phyloP scores from a whole-genome alignment of 2,329 filamentous ascomycete species.

The Arthrobotrys conoides region DNA sequence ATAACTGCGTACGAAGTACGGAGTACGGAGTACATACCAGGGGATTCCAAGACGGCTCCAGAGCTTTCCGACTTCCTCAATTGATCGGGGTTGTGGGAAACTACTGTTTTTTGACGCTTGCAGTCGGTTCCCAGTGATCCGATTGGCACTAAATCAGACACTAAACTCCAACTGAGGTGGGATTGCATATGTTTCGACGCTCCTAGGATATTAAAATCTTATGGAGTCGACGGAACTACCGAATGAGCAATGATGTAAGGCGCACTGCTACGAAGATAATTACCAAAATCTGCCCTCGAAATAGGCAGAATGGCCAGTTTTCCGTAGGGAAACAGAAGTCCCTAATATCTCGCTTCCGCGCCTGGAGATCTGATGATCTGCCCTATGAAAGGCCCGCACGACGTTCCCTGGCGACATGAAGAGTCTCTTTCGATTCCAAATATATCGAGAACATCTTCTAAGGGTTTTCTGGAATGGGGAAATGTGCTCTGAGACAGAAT shows the following conservation, averaged over 20 bases:
- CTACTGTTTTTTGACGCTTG: conserved; percentile 9
- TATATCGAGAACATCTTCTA: background rate
- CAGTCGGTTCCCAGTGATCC: conserved; percentile 29
- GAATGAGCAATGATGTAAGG: conserved; percentile 38
- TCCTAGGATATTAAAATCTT: conserved; percentile 6
- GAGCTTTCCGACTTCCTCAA: conserved; percentile 34
- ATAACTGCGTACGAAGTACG: conserved; percentile 17
- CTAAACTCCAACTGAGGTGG: conserved; percentile 4
- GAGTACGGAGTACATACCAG: conserved; percentile 1
- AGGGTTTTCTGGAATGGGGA: background rate
- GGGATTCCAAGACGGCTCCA: conserved; percentile 11
- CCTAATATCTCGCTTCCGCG: background rate
- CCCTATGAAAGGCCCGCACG: background rate
- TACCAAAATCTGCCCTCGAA: background rate
- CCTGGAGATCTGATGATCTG: background rate
- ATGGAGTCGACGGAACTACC: conserved; percentile 30
- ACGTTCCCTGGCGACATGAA: background rate
- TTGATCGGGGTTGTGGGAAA: conserved; percentile 32
- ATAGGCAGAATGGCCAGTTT: conserved; percentile 13
- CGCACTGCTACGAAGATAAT: conserved; percentile 11
- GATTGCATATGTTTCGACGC: conserved; percentile 22
- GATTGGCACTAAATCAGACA: conserved; percentile 26
- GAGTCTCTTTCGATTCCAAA: background rate
- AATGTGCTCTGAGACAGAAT: conserved; percentile 4
- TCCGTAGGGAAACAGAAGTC: conserved; percentile 20